Evolutionary conservation across 495 filamentous ascomycete species (phyloP).

Genomic region (Collariella sp.): DNA sequence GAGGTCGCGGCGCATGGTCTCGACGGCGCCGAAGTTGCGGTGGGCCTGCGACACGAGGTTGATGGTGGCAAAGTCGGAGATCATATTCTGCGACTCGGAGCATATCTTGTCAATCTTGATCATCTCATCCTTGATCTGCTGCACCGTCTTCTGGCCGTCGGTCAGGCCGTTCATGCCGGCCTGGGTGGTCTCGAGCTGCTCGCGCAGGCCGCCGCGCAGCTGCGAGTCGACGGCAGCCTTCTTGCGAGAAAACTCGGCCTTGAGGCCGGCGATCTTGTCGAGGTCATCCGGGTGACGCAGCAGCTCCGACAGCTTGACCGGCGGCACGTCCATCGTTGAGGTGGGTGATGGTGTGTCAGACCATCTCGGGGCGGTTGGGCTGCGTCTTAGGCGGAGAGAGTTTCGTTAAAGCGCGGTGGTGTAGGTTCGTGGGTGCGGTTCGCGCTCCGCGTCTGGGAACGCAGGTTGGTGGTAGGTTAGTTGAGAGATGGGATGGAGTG

Average conservation of each 20-base stretch:
- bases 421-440: too few relatives aligned
- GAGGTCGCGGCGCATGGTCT: constrained; percentile 83
- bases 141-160: constrained; percentile 80
- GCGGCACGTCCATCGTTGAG: constrained; percentile 43
- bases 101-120: constrained; percentile 97
- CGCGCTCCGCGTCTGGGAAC: too few relatives aligned
- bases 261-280: constrained; percentile 85
- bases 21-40: constrained; percentile 83
- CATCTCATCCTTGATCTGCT: constrained; percentile 92
- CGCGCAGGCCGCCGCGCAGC: constrained; percentile 74
- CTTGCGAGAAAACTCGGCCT: constrained; percentile 89
- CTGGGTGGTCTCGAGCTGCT: constrained; percentile 88
- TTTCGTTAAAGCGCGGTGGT: not conserved
- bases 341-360: constrained; percentile 11
- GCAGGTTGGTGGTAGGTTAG: too few relatives aligned
- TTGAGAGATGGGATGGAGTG: not conserved
- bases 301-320: constrained; percentile 65
- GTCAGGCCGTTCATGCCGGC: constrained; percentile 76
- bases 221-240: constrained; percentile 84
- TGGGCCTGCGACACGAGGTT: constrained; percentile 89
- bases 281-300: constrained; percentile 73
- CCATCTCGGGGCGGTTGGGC: constrained; percentile 12
- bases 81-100: constrained; percentile 91
- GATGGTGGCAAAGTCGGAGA: constrained; percentile 93
- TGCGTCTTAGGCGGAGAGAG: not conserved